Conservation (phyloP, 139 green algal genomes). For the Axilococcus clingmanii region DNA sequence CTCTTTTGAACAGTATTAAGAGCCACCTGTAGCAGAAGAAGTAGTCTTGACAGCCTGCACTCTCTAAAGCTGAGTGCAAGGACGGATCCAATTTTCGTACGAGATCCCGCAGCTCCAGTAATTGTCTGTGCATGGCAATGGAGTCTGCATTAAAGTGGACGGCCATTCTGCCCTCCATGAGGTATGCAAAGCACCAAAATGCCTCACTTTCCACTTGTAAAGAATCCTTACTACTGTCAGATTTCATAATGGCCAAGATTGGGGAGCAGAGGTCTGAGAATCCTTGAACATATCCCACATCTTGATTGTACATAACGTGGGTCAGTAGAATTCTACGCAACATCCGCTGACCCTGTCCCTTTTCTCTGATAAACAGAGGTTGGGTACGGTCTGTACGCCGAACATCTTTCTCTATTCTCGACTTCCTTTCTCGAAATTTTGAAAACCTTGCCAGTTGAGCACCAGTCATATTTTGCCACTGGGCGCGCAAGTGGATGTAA, state of each 20-base stretch:
- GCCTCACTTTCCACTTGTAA: slow-evolving; percentile 33
- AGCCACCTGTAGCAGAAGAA: slow-evolving; percentile 92
- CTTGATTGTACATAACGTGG: slow-evolving; percentile 79
- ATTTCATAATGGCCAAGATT: slow-evolving; percentile 46
- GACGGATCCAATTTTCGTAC: slow-evolving; percentile 69
- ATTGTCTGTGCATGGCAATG: slow-evolving; percentile 74
- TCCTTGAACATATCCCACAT: slow-evolving; percentile 84
- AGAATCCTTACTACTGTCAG: not conserved
- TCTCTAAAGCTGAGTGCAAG: slow-evolving; percentile 59
- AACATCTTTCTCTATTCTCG: slow-evolving; percentile 82
- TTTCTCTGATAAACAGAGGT: slow-evolving; percentile 44
- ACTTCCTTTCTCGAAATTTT: slow-evolving; percentile 61
- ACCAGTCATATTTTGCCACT: slow-evolving; percentile 63
- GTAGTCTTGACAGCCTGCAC: slow-evolving; percentile 59
- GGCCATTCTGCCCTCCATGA: slow-evolving; percentile 71
- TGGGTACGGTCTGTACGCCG: slow-evolving; percentile 48
- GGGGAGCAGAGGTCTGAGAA: slow-evolving; percentile 75
- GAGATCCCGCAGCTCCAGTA: slow-evolving; percentile 56
- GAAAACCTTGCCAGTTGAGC: slow-evolving; percentile 54
- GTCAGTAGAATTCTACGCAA: slow-evolving; percentile 53
- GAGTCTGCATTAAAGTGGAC: slow-evolving; percentile 69
- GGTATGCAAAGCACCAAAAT: slow-evolving; percentile 70
- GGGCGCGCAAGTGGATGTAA: too few relatives aligned
- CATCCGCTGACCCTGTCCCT: slow-evolving; percentile 12
- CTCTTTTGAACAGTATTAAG: slow-evolving; percentile 85